Base-by-base conservation (phyloP, 192 early-diverging fungal species). In the Spizellomyces punctatus region DNA sequence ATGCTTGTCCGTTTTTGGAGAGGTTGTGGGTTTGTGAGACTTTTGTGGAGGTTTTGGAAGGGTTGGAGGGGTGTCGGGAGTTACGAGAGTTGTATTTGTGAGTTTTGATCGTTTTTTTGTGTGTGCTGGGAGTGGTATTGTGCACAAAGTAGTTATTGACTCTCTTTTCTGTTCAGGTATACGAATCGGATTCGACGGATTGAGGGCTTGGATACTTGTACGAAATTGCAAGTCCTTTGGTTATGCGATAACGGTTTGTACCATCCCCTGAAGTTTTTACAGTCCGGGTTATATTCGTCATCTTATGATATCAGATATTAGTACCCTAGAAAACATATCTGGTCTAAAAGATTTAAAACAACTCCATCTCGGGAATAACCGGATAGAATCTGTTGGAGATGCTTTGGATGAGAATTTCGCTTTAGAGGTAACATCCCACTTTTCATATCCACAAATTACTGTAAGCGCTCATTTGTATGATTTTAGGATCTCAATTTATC, bases 21-120 rank as follows among this genome's bases (percentile, higher is more conserved):
- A 46, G 75, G 46, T 74, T 88, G 21, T 88, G 87, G 87, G 82
- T 88, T 17, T 88, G 86, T 64, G 87, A 88, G 74, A 88, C 82
- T 36, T 46, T 56, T 44, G 56, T 88, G 22, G 48, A 64, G 7
- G 47, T 10, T 21, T 86, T 88, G n/a, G 22, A 57, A 43, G 77
- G 79, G 17, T 58, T 88, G 45, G 75, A 86, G 21, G 46, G 45
- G 10, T 73, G 67, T 12, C 66, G 42, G 27, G 66, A 79, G 14
- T 66, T 88, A 12, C 80, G 78, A 54, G 49, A 77, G 57, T 73
- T 88, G 19, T 88, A 73, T 67, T 49, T 88, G 85, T 88, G 69
- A 56, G 77, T 58, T 48, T 16, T 41, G 4, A 6, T 9, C 9
- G 54, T 56, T 22, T 7, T 22, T 19, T 56, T 22, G 5, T 21